Conservation (phyloP, 2,329 filamentous ascomycete species). For the Emmonsia crescens region DNA sequence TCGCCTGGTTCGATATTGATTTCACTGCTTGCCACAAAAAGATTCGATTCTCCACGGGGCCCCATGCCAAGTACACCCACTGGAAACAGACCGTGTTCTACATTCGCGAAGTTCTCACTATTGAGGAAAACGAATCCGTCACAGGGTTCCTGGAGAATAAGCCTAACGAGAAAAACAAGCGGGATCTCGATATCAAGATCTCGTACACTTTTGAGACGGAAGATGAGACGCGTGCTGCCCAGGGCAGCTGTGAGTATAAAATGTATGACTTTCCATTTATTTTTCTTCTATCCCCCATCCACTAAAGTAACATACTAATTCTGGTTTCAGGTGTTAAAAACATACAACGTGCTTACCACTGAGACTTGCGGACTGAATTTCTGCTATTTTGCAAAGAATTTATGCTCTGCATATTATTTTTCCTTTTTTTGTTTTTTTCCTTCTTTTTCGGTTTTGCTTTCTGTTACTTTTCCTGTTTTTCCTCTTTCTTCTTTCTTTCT, state of each 20-base stretch:
- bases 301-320: slow-evolving; percentile 16
- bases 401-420: slow-evolving; percentile 10
- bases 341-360: background rate
- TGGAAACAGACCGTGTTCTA: slow-evolving; percentile 99
- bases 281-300: background rate
- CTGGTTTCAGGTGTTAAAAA: slow-evolving; percentile 16
- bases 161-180: slow-evolving; percentile 87
- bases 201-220: slow-evolving; percentile 69
- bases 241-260: slow-evolving; percentile 69
- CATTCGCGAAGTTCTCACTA: slow-evolving; percentile 82
- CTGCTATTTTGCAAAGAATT: background rate
- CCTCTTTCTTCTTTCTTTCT: background rate
- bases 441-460: background rate
- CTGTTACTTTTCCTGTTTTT: background rate
- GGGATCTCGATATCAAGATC: slow-evolving; percentile 86
- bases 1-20: slow-evolving; percentile 98
- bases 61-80: slow-evolving; percentile 98
- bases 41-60: slow-evolving; percentile 90
- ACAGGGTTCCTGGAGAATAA: slow-evolving; percentile 64
- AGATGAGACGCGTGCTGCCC: slow-evolving; percentile 57
- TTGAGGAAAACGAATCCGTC: slow-evolving; percentile 75
- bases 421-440: slow-evolving; percentile 10
- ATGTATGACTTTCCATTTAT: slow-evolving; percentile 32
- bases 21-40: slow-evolving; percentile 98
- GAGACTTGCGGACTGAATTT: slow-evolving; percentile 14